phyloP scores from a whole-genome alignment of 2,329 filamentous ascomycete genomes.

The Microdochium bolleyi region DNA sequence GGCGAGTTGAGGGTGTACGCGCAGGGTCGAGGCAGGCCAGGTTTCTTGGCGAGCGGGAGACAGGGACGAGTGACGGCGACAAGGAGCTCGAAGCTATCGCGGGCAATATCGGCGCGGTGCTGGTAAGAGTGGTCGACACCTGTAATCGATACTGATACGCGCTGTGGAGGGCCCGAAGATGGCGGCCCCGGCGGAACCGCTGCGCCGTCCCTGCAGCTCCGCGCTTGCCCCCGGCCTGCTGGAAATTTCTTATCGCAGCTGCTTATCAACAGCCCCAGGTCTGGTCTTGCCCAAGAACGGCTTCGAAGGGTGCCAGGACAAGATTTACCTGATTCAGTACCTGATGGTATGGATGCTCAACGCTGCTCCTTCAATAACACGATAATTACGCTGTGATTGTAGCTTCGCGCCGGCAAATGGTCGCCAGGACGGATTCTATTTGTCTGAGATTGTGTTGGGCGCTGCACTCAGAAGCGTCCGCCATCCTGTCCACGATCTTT shows the following conservation, averaged over 20 bases:
- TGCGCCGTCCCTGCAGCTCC: background rate
- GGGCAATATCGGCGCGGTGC: background rate
- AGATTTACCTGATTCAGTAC: too few species aligned
- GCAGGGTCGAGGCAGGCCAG: background rate
- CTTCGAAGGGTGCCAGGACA: too few species aligned
- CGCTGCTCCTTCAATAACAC: too few species aligned
- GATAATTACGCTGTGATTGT: too few species aligned
- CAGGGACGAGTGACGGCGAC: background rate
- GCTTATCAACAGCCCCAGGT: background rate
- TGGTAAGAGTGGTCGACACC: background rate
- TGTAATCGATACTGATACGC: background rate
- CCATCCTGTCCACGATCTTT: too few species aligned
- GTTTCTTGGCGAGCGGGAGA: background rate
- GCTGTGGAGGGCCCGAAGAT: background rate
- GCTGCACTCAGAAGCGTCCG: too few species aligned
- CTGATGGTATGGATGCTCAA: too few species aligned
- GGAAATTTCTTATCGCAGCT: background rate
- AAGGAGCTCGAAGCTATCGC: background rate
- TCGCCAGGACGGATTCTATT: too few species aligned
- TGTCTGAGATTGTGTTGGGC: too few species aligned
- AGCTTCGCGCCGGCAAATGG: too few species aligned
- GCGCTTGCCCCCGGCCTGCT: background rate
- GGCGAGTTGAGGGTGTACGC: too few species aligned
- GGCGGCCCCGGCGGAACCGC: background rate
- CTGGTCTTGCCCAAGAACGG: too few species aligned